Conservation (phyloP, 345 rosid species). For the Populus tremula region DNA sequence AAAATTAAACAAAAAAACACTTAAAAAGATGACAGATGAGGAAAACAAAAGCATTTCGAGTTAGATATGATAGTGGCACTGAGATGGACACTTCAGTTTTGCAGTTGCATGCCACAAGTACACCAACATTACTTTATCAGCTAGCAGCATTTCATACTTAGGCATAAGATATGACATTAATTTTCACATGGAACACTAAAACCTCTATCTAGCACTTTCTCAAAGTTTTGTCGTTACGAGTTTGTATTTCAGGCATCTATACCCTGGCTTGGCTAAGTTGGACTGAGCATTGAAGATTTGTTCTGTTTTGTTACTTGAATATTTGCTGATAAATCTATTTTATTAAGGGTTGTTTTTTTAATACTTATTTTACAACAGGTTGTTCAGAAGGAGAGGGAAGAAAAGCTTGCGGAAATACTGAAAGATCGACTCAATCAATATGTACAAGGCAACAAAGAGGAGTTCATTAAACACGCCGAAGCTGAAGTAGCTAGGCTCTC, state of each 20-base stretch:
- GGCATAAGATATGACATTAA: background rate
- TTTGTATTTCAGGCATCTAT: background rate
- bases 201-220: background rate
- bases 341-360: background rate
- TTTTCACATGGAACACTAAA: background rate
- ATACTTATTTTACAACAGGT: constrained; percentile 40
- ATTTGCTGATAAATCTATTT: background rate
- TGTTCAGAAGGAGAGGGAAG: constrained; percentile 97
- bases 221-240: background rate
- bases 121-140: background rate
- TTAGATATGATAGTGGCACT: background rate
- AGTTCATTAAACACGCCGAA: constrained; percentile 59
- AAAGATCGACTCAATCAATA: constrained; percentile 75
- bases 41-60: background rate
- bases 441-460: constrained; percentile 67
- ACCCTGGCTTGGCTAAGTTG: background rate
- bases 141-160: background rate
- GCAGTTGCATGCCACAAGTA: background rate
- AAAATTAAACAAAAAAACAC: background rate
- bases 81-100: background rate
- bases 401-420: constrained; percentile 70
- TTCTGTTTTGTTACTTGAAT: background rate
- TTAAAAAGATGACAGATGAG: background rate
- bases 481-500: constrained; percentile 88
- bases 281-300: background rate